Percentiles rank a stretch among this genome's conserved stretches.
Conservation (phyloP, 2,329 filamentous ascomycete genomes). For the Phialophora macrospora region DNA sequence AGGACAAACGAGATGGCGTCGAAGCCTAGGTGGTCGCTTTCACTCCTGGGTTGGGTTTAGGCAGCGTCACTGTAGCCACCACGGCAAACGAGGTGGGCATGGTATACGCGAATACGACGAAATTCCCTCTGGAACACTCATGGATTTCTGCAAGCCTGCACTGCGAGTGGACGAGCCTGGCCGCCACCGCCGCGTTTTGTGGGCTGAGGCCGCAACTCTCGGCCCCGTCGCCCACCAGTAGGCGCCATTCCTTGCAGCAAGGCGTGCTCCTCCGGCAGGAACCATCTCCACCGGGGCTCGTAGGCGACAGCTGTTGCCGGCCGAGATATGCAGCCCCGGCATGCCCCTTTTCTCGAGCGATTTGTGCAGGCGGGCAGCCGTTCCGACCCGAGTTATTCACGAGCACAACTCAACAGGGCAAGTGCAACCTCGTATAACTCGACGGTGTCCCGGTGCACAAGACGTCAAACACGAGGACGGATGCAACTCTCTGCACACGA, state of each 20-base stretch:
- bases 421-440: slow-evolving; percentile 2
- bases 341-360: background rate
- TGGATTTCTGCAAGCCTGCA: background rate
- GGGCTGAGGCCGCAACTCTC: background rate
- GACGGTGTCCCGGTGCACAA: background rate
- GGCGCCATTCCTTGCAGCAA: background rate
- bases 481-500: background rate
- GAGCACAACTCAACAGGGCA: background rate
- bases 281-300: background rate
- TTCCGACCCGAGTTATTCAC: background rate
- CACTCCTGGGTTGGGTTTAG: background rate
- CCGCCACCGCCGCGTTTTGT: background rate
- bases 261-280: background rate
- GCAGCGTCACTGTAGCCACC: background rate
- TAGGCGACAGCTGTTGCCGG: slow-evolving; percentile 1
- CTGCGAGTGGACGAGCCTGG: background rate
- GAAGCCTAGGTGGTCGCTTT: background rate
- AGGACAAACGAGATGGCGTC: background rate
- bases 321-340: background rate
- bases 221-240: background rate
- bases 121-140: background rate
- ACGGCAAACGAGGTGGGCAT: background rate
- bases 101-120: slow-evolving; percentile 7
- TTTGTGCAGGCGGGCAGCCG: background rate
- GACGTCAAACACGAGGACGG: background rate